Percentiles rank a stretch among this genome's conserved stretches.
phyloP scores from a whole-genome alignment of 163 green algal species.

The Chloromonas sp. region DNA sequence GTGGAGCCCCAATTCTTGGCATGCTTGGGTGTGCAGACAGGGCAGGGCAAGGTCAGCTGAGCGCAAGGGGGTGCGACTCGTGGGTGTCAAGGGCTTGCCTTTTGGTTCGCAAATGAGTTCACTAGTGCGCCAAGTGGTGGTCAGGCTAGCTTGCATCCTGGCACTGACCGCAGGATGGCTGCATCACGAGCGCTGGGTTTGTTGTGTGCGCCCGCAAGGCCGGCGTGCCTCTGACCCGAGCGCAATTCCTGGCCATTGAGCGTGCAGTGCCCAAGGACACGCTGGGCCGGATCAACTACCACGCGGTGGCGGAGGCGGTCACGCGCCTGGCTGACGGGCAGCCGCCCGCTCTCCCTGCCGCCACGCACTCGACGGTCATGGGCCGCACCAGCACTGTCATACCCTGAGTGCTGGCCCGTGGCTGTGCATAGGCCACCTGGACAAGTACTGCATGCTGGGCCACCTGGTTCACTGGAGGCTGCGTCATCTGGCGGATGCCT shows the following conservation, averaged over 20 bases:
- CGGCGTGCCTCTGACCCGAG: slow-evolving; percentile 6
- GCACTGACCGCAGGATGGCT: slow-evolving; percentile 18
- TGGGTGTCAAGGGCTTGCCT: too few species aligned
- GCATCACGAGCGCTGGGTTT: slow-evolving; percentile 32
- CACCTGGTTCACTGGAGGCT: too few species aligned
- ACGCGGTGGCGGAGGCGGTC: neutral
- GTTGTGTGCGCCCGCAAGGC: slow-evolving; percentile 13
- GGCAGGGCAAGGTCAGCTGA: too few species aligned
- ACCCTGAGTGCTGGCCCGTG: too few species aligned
- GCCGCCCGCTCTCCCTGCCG: too few species aligned
- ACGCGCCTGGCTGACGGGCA: neutral
- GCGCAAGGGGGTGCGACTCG: too few species aligned
- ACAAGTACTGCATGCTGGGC: too few species aligned
- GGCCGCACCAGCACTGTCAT: neutral
- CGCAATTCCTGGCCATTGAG: slow-evolving; percentile 32
- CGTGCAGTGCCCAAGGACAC: slow-evolving; percentile 33
- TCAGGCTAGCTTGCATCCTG: neutral
- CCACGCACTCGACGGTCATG: neutral
- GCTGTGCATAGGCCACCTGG: too few species aligned
- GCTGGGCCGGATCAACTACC: slow-evolving; percentile 32
- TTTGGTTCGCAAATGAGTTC: neutral
- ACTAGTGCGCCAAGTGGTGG: neutral
- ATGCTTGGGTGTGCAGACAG: too few species aligned
- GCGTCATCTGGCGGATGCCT: too few species aligned
- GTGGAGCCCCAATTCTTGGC: too few species aligned